Evolutionary conservation across 768 basidiomycete species (phyloP).

Genomic region (Termitomyces sp.): DNA sequence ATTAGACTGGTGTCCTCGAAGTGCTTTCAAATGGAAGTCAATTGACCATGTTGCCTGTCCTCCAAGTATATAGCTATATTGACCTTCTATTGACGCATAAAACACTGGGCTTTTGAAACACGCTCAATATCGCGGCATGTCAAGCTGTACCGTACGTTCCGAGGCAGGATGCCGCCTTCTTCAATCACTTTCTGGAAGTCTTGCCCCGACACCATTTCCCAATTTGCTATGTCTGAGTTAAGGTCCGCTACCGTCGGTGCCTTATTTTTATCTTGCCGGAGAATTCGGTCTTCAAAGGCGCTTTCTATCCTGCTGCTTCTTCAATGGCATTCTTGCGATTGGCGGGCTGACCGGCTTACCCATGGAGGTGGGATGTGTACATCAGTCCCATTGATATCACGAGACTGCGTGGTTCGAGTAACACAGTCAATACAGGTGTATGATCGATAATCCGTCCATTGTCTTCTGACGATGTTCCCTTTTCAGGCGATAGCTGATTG

Average conservation of each 20-base stretch:
- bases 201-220: conserved; percentile 39
- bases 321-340: conserved; percentile 2
- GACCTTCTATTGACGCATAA: conserved; percentile 18
- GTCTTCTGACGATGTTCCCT: conserved; percentile 16
- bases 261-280: conserved; percentile 15
- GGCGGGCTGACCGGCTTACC: conserved; percentile 28
- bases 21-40: background rate
- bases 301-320: conserved; percentile 48
- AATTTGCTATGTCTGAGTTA: conserved; percentile 49
- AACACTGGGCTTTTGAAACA: conserved; percentile 34
- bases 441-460: conserved; percentile 54
- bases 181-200: conserved; percentile 30
- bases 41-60: background rate
- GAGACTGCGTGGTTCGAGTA: conserved; percentile 83
- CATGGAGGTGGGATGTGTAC: conserved; percentile 74
- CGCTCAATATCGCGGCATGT: conserved; percentile 82
- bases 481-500: conserved; percentile 9
- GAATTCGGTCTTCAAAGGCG: conserved; percentile 42
- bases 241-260: conserved; percentile 23
- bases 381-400: conserved; percentile 67
- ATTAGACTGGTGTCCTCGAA: background rate
- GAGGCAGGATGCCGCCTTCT: conserved; percentile 45
- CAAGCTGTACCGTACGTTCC: conserved; percentile 69
- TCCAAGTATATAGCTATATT: background rate
- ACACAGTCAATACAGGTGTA: conserved; percentile 60